Conservation (phyloP, 208 protist species). For the Crithidia fasciculata region DNA sequence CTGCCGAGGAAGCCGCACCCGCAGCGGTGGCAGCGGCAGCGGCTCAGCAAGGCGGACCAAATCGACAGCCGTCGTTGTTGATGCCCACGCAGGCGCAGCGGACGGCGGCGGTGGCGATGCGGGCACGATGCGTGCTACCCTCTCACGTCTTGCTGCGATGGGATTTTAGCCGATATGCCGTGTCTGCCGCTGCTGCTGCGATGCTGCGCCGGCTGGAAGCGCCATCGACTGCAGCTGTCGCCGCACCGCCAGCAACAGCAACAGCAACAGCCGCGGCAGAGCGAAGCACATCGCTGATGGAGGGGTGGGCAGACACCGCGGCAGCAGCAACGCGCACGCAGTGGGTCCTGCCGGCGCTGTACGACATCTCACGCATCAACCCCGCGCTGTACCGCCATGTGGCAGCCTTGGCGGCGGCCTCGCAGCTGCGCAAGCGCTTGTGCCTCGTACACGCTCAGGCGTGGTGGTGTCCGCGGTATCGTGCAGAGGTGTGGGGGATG, state of each 20-base stretch:
- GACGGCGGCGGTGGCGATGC: neutral
- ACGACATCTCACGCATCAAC: slow-evolving; percentile 29
- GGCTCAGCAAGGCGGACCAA: too few relatives aligned
- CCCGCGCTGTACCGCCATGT: slow-evolving; percentile 21
- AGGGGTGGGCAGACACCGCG: neutral
- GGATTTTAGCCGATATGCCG: slow-evolving; percentile 27
- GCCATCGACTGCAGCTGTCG: neutral
- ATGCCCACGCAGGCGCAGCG: too few relatives aligned
- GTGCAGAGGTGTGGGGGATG: slow-evolving; percentile 13
- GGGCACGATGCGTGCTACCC: slow-evolving; percentile 6
- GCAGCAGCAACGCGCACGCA: neutral
- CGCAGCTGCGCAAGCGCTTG: slow-evolving; percentile 25
- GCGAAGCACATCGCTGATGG: neutral
- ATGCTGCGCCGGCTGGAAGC: neutral
- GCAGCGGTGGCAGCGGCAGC: too few relatives aligned
- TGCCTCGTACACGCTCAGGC: slow-evolving; percentile 23
- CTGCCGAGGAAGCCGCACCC: neutral
- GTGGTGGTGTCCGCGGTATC: slow-evolving; percentile 27
- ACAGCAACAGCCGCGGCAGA: neutral
- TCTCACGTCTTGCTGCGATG: slow-evolving; percentile 25
- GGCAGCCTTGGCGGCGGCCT: slow-evolving; percentile 13
- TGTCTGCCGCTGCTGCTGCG: slow-evolving; percentile 16
- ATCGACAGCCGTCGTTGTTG: too few relatives aligned
- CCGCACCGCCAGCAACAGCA: neutral
- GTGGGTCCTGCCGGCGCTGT: slow-evolving; percentile 1